Evolutionary conservation across 768 basidiomycete species (phyloP).

Genomic region (Xerocomus potaroensis): DNA sequence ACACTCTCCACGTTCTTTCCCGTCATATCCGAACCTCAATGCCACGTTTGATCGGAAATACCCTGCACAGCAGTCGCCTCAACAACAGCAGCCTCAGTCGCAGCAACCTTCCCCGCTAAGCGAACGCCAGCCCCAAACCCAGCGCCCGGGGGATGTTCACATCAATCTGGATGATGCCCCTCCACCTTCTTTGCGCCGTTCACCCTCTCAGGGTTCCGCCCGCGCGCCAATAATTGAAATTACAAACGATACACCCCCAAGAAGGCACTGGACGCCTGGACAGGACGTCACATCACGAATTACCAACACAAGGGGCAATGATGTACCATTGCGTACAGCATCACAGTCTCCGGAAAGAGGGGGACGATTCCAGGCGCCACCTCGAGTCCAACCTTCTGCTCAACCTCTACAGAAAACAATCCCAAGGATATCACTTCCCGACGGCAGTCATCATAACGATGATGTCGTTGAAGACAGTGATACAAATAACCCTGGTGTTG

Average conservation of each 20-base stretch:
- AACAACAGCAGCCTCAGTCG: conserved; percentile 9
- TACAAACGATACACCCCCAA: conserved; percentile 23
- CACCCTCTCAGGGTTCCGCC: conserved; percentile 24
- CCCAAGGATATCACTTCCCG: conserved; percentile 39
- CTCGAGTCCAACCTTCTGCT: background rate
- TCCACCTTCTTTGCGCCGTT: conserved; percentile 38
- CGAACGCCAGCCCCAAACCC: conserved; percentile 26
- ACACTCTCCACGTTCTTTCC: conserved; percentile 7
- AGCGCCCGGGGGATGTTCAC: conserved; percentile 15
- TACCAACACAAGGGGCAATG: conserved; percentile 8
- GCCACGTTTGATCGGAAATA: conserved; percentile 22
- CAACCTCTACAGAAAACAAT: conserved; percentile 33
- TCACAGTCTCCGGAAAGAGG: conserved; percentile 19
- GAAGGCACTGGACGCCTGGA: conserved; percentile 27
- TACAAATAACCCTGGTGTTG: conserved; percentile 25
- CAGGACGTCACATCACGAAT: conserved; percentile 16
- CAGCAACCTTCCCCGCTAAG: conserved; percentile 18
- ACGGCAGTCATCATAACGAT: conserved; percentile 7
- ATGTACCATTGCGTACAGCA: conserved; percentile 4
- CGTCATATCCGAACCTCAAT: conserved; percentile 19
- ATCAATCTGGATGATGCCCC: conserved; percentile 43
- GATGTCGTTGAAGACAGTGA: background rate
- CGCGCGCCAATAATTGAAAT: conserved; percentile 29
- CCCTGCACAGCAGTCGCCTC: conserved; percentile 11
- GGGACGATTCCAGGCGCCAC: background rate